Evolutionary conservation across 2,329 filamentous ascomycete species (phyloP).

Genomic region (Samsoniella hepiali): DNA sequence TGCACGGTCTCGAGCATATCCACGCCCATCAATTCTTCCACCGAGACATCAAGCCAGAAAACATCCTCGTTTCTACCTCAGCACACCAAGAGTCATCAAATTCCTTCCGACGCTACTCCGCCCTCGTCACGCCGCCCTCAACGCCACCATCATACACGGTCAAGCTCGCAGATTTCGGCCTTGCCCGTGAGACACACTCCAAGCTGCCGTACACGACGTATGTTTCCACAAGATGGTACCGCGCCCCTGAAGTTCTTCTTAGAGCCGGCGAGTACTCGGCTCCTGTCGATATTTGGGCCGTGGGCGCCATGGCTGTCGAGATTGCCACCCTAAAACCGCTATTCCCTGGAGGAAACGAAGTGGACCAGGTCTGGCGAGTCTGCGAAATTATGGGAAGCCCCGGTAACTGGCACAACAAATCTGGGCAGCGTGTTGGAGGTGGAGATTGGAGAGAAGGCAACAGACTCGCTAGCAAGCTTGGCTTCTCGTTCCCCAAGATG

Average conservation of each 20-base stretch:
- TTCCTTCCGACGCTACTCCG: conserved; percentile 88
- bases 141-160: conserved; percentile 93
- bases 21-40: conserved; percentile 98
- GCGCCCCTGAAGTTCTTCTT: conserved; percentile 89
- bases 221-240: conserved; percentile 97
- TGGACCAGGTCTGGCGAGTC: conserved; percentile 97
- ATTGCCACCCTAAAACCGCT: conserved; percentile 94
- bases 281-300: conserved; percentile 96
- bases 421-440: conserved; percentile 80
- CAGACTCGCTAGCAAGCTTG: conserved; percentile 87
- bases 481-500: conserved; percentile 99
- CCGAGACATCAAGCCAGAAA: conserved; percentile 98
- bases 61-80: conserved; percentile 94
- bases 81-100: conserved; percentile 76
- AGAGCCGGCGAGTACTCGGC: conserved; percentile 96
- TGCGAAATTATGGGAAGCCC: conserved; percentile 99
- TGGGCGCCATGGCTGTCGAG: conserved; percentile 98
- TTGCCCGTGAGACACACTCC: conserved; percentile 95
- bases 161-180: conserved; percentile 97
- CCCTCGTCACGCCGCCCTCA: conserved; percentile 88
- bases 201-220: conserved; percentile 97
- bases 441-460: conserved; percentile 97
- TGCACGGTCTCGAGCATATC: conserved; percentile 94
- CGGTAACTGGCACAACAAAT: conserved; percentile 95
- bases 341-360: conserved; percentile 96